phyloP scores from a whole-genome alignment of 192 early-diverging fungal genomes.

The Coemansia sp. region DNA sequence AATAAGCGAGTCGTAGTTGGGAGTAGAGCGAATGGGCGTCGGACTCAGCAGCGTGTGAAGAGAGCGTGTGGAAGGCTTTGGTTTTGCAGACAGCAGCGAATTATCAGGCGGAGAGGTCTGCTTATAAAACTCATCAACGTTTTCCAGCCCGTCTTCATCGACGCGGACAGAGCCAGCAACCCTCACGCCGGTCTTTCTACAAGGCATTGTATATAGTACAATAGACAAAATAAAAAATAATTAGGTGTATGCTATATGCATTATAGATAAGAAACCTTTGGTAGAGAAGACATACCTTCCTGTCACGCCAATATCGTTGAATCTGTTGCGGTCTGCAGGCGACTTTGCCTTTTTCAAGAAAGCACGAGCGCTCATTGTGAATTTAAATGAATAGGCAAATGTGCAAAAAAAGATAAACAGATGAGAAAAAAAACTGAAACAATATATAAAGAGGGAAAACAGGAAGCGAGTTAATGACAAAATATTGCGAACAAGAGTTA shows the following conservation, averaged over 20 bases:
- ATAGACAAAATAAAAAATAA: too few relatives aligned
- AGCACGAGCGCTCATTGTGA: constrained; percentile 32
- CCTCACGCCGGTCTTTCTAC: constrained; percentile 48
- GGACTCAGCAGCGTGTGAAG: constrained; percentile 41
- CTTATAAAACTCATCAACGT: constrained; percentile 49
- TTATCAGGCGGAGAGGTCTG: constrained; percentile 32
- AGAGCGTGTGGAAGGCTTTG: constrained; percentile 16
- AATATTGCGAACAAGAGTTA: constrained; percentile 7
- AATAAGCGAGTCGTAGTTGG: constrained; percentile 27
- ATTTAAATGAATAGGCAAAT: background rate
- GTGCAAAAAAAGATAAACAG: background rate
- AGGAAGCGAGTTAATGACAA: constrained; percentile 4
- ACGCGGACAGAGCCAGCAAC: constrained; percentile 37
- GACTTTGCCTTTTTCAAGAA: constrained; percentile 28
- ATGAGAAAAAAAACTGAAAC: constrained; percentile 2
- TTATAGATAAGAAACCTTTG: too few relatives aligned
- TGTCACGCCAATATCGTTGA: constrained; percentile 34
- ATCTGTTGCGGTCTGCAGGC: constrained; percentile 37
- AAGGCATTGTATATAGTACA: background rate
- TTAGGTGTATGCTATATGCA: too few relatives aligned
- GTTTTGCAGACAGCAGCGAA: background rate
- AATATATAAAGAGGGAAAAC: too few relatives aligned
- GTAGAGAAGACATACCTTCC: constrained; percentile 21
- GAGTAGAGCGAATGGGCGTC: constrained; percentile 33
- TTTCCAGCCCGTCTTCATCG: constrained; percentile 44